Conservation (phyloP, 768 basidiomycete genomes). For the Tephrocybe sp. region DNA sequence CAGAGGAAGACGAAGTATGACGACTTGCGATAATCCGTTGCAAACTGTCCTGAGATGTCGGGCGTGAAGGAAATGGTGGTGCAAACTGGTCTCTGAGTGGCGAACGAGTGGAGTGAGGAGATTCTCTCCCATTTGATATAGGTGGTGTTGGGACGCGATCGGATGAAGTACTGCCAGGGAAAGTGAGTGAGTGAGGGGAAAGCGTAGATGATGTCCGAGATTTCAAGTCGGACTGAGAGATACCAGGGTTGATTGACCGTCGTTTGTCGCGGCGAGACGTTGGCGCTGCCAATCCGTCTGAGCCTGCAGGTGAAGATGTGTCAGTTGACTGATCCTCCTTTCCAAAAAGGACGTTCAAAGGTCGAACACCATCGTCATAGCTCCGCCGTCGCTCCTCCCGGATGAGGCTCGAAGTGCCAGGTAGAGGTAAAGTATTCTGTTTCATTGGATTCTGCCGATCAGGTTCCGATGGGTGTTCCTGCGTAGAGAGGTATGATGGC, state of each 20-base stretch:
- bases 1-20: conserved; percentile 21
- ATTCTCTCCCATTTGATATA: conserved; percentile 19
- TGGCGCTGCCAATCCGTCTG: conserved; percentile 30
- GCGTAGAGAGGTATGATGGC: conserved; percentile 17
- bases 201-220: conserved; percentile 22
- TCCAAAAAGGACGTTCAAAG: conserved; percentile 34
- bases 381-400: conserved; percentile 35
- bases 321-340: conserved; percentile 21
- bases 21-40: conserved; percentile 20
- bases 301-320: conserved; percentile 14
- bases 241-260: conserved; percentile 47
- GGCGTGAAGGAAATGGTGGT: conserved; percentile 20
- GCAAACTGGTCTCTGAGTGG: conserved; percentile 30
- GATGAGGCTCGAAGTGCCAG: conserved; percentile 18
- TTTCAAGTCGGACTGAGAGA: conserved; percentile 33
- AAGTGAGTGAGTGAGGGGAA: conserved; percentile 29
- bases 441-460: conserved; percentile 25
- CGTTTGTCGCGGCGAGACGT: conserved; percentile 42
- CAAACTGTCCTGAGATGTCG: conserved; percentile 29
- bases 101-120: conserved; percentile 23
- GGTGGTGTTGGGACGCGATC: conserved; percentile 26
- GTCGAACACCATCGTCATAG: conserved; percentile 43
- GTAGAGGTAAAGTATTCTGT: conserved; percentile 40
- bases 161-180: conserved; percentile 18
- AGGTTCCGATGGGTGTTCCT: conserved; percentile 11